A percentile compares a stretch with the other conserved stretches of the same genome.
These are phyloP conservation scores for Aspergillus pseudoterreus DNA, from an alignment of 2,329 filamentous ascomycete genomes.

Conservation along the genomic window DNA sequence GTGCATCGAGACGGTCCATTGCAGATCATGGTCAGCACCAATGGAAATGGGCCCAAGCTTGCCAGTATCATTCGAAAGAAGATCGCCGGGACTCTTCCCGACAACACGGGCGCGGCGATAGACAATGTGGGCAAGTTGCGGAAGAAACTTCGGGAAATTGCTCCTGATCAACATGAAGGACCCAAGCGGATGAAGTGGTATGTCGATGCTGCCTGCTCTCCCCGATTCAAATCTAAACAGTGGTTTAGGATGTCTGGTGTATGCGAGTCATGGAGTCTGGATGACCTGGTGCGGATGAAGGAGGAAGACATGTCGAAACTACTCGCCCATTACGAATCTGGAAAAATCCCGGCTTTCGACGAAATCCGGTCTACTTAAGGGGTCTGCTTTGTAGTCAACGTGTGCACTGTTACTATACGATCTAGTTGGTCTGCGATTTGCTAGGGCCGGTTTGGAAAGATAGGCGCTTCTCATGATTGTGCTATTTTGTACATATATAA, in stretches of 20 bases:
- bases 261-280: conserved; percentile 79
- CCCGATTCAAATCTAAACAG: neutral
- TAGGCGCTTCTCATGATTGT: conserved; percentile 2
- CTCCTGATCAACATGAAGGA: conserved; percentile 68
- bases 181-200: conserved; percentile 89
- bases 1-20: conserved; percentile 91
- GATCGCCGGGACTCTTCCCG: conserved; percentile 73
- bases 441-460: neutral
- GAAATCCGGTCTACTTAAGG: conserved; percentile 25
- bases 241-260: conserved; percentile 77
- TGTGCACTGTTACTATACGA: neutral
- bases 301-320: conserved; percentile 81
- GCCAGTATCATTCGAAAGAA: conserved; percentile 80
- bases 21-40: conserved; percentile 98
- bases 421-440: no score
- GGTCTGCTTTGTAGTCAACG: neutral
- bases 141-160: conserved; percentile 71
- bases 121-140: conserved; percentile 77
- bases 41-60: conserved; percentile 89
- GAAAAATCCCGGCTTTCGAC: conserved; percentile 35
- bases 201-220: conserved; percentile 23
- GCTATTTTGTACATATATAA: conserved; percentile 14
- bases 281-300: conserved; percentile 77
- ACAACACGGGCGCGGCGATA: conserved; percentile 80
- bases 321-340: conserved; percentile 65